Conservation (phyloP, 2,329 filamentous ascomycete species). For the Exophiala sp. region DNA sequence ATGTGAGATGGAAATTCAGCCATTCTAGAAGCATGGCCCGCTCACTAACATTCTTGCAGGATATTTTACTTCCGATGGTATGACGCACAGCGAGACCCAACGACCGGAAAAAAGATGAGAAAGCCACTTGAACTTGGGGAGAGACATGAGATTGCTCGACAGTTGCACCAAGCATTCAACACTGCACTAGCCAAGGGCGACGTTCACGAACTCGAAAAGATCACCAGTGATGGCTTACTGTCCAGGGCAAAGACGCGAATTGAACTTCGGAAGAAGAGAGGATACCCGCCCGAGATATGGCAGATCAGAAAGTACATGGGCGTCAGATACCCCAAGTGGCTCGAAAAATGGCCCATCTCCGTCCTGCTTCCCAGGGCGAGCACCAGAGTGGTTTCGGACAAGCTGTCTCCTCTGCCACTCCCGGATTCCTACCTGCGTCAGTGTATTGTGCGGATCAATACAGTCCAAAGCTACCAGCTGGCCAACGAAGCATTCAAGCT, state of each 20-base stretch:
- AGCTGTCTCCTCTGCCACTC: slow-evolving; percentile 38
- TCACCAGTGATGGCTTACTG: slow-evolving; percentile 38
- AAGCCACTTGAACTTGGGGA: slow-evolving; percentile 13
- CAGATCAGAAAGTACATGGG: slow-evolving; percentile 16
- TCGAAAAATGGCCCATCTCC: slow-evolving; percentile 31
- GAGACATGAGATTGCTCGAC: slow-evolving; percentile 6
- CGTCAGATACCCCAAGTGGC: slow-evolving; percentile 33
- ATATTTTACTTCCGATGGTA: slow-evolving; percentile 12
- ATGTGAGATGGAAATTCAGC: not conserved
- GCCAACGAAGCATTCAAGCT: slow-evolving; percentile 1
- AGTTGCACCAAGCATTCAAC: slow-evolving; percentile 45
- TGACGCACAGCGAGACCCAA: slow-evolving; percentile 14
- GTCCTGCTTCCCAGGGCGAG: slow-evolving; percentile 33
- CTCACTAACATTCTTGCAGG: slow-evolving; percentile 18
- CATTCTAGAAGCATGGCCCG: not conserved
- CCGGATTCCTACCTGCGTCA: slow-evolving; percentile 38
- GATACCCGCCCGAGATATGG: slow-evolving; percentile 7
- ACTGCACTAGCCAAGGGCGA: slow-evolving; percentile 41
- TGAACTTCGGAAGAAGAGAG: slow-evolving; percentile 29
- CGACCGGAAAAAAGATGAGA: slow-evolving; percentile 14
- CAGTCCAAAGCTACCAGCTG: slow-evolving; percentile 34
- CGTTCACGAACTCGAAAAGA: slow-evolving; percentile 32
- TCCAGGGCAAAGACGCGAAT: slow-evolving; percentile 35
- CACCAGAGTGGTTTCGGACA: slow-evolving; percentile 38
- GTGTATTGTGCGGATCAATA: slow-evolving; percentile 38